Base-by-base conservation (phyloP, 2,329 filamentous ascomycete species). In the Myriosclerotinia curreyana region DNA sequence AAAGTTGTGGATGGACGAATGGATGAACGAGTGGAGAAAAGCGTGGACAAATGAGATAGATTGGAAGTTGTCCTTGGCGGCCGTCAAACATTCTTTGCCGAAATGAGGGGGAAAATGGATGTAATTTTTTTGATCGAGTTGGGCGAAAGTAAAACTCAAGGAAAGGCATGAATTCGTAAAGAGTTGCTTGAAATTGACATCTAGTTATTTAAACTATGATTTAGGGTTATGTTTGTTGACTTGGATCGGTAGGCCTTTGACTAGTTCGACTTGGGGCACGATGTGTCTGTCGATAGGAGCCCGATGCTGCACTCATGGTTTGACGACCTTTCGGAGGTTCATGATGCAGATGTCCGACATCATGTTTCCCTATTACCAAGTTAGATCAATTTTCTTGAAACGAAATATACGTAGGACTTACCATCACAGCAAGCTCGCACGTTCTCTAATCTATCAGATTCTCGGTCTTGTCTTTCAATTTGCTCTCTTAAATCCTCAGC, bases 391-490 rank as follows among this genome's bases (percentile, higher is more conserved):
- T 22, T 25, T 34, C 15, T 22, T 34, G 15, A 8, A 40, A 36
- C 15, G 22, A 48, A 22, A 14, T 52, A 36, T 31, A 60, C 15
- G 31, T 42, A 20, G n/a, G 28, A 80, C 88, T 84, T 83, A 94
- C 93, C 95, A 83, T 98, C 95, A 77, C 95, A 99, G 79, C 95
- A 99, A 66, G 94, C 93, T 74, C 95, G 84, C 69, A 99, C 95
- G 76, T 99, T 97, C 81, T 98, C 94, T 72, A 98, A 82, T 67
- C 88, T 83, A 74, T 93, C 90, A 34, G 88, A 81, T 69, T 93
- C 90, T 62, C 86, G 81, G 72, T 94, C 89, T 74, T 92, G 88
- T 67, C 85, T 82, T 77, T 94, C 90, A 71, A 94, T 91, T 68
- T 93, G 86, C 68, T 88, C 83, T 64, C 91, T 82, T 64, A 96